Percentiles rank a stretch among this genome's conserved stretches.
Evolutionary conservation across 176 grass and related monocot genomes (phyloP).

Genomic region (Miscanthus lutarioriparius): DNA sequence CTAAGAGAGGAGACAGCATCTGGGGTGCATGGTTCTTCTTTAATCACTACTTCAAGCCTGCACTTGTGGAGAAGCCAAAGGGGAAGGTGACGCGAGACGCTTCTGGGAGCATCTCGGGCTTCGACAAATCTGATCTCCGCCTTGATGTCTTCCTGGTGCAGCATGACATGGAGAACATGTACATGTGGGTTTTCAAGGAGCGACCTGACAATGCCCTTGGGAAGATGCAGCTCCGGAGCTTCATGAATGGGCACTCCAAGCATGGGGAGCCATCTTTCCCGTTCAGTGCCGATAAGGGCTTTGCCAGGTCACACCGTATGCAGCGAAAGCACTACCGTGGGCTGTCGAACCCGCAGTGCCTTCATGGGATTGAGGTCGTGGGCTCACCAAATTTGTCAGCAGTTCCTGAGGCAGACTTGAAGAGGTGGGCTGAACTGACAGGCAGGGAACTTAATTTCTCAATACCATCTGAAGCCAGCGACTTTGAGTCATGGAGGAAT

Average conservation of each 20-base stretch:
- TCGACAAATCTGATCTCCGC: slow-evolving; percentile 61
- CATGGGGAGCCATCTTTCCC: slow-evolving; percentile 63
- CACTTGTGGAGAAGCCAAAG: slow-evolving; percentile 55
- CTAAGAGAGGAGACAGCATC: slow-evolving; percentile 71
- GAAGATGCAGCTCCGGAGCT: slow-evolving; percentile 75
- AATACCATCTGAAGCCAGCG: slow-evolving; percentile 60
- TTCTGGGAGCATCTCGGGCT: slow-evolving; percentile 40
- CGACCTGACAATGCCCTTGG: slow-evolving; percentile 61
- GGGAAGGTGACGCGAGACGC: slow-evolving; percentile 39
- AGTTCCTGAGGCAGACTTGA: slow-evolving; percentile 51
- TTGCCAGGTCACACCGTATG: slow-evolving; percentile 62
- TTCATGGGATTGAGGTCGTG: slow-evolving; percentile 75
- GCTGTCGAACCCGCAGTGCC: slow-evolving; percentile 74
- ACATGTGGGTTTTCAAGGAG: slow-evolving; percentile 84
- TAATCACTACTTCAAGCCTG: slow-evolving; percentile 68
- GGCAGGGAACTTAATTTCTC: slow-evolving; percentile 68
- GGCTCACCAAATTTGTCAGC: slow-evolving; percentile 46
- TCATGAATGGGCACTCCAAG: slow-evolving; percentile 82
- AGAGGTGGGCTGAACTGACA: slow-evolving; percentile 69
- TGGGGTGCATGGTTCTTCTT: slow-evolving; percentile 83
- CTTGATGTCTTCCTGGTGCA: slow-evolving; percentile 69
- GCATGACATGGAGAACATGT: slow-evolving; percentile 80
- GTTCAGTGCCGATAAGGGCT: slow-evolving; percentile 58
- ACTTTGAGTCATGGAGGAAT: slow-evolving; percentile 71
- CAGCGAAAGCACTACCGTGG: slow-evolving; percentile 69